These are phyloP conservation scores for Pinus tabuliformis DNA, from an alignment of 75 land plant genomes.

Conservation along the genomic window DNA sequence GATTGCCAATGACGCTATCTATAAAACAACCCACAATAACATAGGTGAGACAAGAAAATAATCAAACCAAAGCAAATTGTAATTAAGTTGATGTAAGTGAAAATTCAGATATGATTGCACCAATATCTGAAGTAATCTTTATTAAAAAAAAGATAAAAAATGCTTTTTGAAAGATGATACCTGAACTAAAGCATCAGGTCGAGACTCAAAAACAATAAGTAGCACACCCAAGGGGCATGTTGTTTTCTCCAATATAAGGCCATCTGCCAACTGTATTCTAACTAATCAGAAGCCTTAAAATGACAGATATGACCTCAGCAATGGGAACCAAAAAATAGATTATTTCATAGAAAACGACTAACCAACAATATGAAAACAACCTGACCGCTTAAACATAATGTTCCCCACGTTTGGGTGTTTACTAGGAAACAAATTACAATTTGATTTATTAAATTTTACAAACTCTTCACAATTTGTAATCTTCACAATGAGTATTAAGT, in stretches of 20 bases:
- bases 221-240: slow-evolving; percentile 91
- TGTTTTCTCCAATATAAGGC: slow-evolving; percentile 80
- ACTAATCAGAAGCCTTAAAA: background rate
- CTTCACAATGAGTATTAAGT: background rate
- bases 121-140: background rate
- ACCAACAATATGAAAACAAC: background rate
- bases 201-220: slow-evolving; percentile 89
- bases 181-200: slow-evolving; percentile 99
- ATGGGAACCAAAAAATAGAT: background rate
- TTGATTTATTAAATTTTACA: no score
- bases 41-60: background rate
- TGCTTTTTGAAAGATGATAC: slow-evolving; percentile 24
- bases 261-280: slow-evolving; percentile 76
- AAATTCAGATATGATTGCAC: background rate
- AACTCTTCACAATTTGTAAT: no score
- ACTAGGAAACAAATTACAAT: no score
- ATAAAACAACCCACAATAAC: background rate
- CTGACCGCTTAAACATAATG: background rate
- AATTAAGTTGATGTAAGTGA: background rate
- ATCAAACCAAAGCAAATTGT: background rate
- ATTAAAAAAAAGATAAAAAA: background rate
- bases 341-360: background rate
- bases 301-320: background rate
- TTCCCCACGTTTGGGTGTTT: no score
- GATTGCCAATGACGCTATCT: slow-evolving; percentile 96